phyloP scores from a whole-genome alignment of 352 stramenopile species.

The Achlya hypogyna region DNA sequence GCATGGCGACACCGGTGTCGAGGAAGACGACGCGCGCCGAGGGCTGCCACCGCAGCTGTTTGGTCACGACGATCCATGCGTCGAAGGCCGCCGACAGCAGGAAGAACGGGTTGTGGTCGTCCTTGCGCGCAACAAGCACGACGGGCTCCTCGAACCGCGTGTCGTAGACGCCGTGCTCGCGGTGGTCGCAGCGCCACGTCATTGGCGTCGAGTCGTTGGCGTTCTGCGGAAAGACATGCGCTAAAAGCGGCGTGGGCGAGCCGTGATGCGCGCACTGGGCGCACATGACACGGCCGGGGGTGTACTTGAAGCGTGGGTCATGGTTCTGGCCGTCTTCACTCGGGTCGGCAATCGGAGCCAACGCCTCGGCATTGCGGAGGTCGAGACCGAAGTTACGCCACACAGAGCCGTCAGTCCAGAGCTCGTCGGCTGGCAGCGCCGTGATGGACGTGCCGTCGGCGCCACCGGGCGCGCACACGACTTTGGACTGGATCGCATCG shows the following conservation, averaged over 20 bases:
- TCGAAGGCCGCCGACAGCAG: slow-evolving; percentile 36
- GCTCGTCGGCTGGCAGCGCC: not conserved
- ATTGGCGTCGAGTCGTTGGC: not conserved
- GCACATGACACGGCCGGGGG: slow-evolving; percentile 15
- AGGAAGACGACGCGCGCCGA: slow-evolving; percentile 35
- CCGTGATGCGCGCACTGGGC: slow-evolving; percentile 18
- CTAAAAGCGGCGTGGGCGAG: slow-evolving; percentile 8
- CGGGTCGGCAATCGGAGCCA: slow-evolving; percentile 25
- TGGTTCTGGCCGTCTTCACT: slow-evolving; percentile 29
- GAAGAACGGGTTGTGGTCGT: slow-evolving; percentile 54
- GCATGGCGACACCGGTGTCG: slow-evolving; percentile 33
- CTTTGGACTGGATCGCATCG: slow-evolving; percentile 2
- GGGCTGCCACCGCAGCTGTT: not conserved
- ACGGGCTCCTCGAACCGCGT: slow-evolving; percentile 18
- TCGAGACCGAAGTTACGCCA: slow-evolving; percentile 41
- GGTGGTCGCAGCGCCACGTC: not conserved
- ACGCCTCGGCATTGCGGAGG: slow-evolving; percentile 25
- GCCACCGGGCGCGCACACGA: not conserved
- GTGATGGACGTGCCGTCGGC: slow-evolving; percentile 7
- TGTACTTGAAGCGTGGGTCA: slow-evolving; percentile 29
- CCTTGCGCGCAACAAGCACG: slow-evolving; percentile 31
- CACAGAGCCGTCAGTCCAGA: slow-evolving; percentile 11
- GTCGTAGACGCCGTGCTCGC: not conserved
- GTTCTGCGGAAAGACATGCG: slow-evolving; percentile 2
- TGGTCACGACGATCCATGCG: slow-evolving; percentile 28